A percentile compares a stretch with the other conserved stretches of the same genome.
Conservation (phyloP, 768 basidiomycete species). For the Xerocomellus intermedius region DNA sequence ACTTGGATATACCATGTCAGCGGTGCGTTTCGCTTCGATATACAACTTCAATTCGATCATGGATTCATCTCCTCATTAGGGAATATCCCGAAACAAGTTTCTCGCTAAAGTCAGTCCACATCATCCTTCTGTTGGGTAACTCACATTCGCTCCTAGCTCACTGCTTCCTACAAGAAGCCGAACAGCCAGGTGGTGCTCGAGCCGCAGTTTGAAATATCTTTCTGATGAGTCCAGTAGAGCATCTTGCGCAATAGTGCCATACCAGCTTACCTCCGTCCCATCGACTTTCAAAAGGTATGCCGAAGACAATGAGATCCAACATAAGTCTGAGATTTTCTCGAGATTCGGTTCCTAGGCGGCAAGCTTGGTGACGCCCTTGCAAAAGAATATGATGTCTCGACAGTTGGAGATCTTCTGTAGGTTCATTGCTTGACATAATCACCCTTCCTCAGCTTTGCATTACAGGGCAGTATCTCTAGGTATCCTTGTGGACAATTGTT, state of each 20-base stretch:
- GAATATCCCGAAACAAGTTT: conserved; percentile 91
- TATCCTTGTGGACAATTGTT: conserved; percentile 23
- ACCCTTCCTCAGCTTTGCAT: conserved; percentile 1
- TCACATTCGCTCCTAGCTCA: conserved; percentile 49
- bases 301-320: neutral
- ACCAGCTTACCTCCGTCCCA: conserved; percentile 76
- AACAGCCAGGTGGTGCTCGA: conserved; percentile 64
- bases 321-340: conserved; percentile 3
- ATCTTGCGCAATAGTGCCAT: conserved; percentile 83
- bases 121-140: neutral
- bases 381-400: conserved; percentile 83
- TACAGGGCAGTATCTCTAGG: conserved; percentile 59
- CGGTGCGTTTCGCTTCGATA: conserved; percentile 48
- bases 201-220: neutral
- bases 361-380: conserved; percentile 89
- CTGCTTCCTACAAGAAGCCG: conserved; percentile 90
- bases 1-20: conserved; percentile 92
- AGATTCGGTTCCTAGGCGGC: conserved; percentile 95
- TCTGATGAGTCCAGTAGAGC: conserved; percentile 47
- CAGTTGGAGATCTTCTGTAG: conserved; percentile 87
- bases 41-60: neutral
- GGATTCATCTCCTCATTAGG: conserved; percentile 42
- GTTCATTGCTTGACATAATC: conserved; percentile 28
- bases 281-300: conserved; percentile 83
- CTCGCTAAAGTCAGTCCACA: conserved; percentile 72